Conservation (phyloP, 1,284 basidiomycete species). For the Irpex rosettiformis region DNA sequence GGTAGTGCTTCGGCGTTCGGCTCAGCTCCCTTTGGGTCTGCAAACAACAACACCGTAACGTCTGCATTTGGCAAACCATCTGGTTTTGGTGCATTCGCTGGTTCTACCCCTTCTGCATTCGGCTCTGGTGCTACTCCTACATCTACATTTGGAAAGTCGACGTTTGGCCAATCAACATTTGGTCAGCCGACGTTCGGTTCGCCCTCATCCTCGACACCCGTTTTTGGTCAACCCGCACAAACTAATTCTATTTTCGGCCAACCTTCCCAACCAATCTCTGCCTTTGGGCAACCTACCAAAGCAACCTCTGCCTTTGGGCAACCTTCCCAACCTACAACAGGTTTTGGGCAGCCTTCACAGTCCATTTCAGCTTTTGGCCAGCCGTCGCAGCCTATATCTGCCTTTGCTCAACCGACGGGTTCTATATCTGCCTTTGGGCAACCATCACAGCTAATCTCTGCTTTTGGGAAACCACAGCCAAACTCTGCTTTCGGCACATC, state of each 20-base stretch:
- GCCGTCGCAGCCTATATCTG: slow-evolving; percentile 21
- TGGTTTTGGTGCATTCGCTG: slow-evolving; percentile 22
- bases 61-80: slow-evolving; percentile 42
- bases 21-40: slow-evolving; percentile 6
- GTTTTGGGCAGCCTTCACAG: slow-evolving; percentile 29
- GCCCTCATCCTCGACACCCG: slow-evolving; percentile 18
- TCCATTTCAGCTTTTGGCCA: slow-evolving; percentile 32
- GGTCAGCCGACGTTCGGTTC: slow-evolving; percentile 16
- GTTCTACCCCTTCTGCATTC: slow-evolving; percentile 28
- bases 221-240: slow-evolving; percentile 26
- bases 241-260: slow-evolving; percentile 26
- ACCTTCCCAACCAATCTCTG: slow-evolving; percentile 17
- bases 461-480: slow-evolving; percentile 26
- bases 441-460: slow-evolving; percentile 18
- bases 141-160: slow-evolving; percentile 13
- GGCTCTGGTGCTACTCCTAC: slow-evolving; percentile 27
- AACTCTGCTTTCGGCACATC: slow-evolving; percentile 28
- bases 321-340: slow-evolving; percentile 20
- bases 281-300: slow-evolving; percentile 27
- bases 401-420: slow-evolving; percentile 26
- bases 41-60: slow-evolving; percentile 9
- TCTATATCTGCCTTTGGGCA: slow-evolving; percentile 25
- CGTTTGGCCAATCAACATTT: slow-evolving; percentile 18
- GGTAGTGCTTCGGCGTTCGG: slow-evolving; percentile 20
- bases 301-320: slow-evolving; percentile 27